Conservation (phyloP, 768 basidiomycete species). For the Suillus alpinus region DNA sequence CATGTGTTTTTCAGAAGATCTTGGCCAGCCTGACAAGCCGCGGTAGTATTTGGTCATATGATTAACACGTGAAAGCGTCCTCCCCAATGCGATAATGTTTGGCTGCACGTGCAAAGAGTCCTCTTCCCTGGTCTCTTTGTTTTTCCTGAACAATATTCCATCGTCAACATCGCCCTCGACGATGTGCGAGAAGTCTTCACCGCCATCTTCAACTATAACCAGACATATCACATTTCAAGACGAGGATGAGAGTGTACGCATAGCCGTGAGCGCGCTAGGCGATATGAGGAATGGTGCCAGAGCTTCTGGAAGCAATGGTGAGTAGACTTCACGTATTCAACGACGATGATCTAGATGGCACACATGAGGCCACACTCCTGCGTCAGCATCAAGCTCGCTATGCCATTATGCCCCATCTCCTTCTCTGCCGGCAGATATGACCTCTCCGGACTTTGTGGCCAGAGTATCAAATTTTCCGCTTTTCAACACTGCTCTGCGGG, state of each 20-base stretch:
- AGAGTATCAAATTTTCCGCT: conserved; percentile 70
- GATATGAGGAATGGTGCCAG: conserved; percentile 64
- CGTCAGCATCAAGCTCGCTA: conserved; percentile 11
- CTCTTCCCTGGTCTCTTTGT: background rate
- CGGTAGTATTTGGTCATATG: conserved; percentile 2
- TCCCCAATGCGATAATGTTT: conserved; percentile 7
- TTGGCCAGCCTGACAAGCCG: background rate
- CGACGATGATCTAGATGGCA: background rate
- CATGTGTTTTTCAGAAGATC: background rate
- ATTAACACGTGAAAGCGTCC: conserved; percentile 24
- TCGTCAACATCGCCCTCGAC: conserved; percentile 2
- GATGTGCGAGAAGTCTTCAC: conserved; percentile 15
- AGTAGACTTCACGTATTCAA: conserved; percentile 5
- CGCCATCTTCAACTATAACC: conserved; percentile 12
- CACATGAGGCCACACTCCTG: conserved; percentile 1
- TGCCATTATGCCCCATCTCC: conserved; percentile 11
- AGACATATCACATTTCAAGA: conserved; percentile 34
- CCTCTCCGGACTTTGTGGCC: conserved; percentile 38
- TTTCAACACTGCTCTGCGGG: conserved; percentile 67
- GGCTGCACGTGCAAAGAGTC: conserved; percentile 8
- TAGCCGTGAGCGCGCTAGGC: conserved; percentile 73
- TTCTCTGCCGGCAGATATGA: conserved; percentile 12
- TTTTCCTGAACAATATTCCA: conserved; percentile 3
- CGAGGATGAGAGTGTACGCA: conserved; percentile 75
- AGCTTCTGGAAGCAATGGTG: conserved; percentile 12